Evolutionary conservation across 495 filamentous ascomycete species (phyloP), one percentile per base, ranked within the genome.

Genomic region (Sordaria brevicollis): DNA sequence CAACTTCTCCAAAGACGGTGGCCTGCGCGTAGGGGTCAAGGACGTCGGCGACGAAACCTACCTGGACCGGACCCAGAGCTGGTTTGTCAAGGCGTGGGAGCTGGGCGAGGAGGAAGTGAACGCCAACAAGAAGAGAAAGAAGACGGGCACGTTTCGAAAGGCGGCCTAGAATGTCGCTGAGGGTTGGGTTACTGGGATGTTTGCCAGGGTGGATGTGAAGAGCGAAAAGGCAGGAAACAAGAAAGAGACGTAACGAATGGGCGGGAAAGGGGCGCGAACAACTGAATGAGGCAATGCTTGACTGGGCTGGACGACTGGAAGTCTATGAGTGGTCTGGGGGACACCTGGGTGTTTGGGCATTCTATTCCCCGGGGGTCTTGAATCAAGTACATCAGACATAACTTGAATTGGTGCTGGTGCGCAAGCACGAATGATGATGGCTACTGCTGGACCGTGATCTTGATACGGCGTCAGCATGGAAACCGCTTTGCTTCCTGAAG

Each of bases 71-170:
- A 95, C 91, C 29, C 93, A 97, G 83, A 91, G 88, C 81, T 91
- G 89, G 74, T 82, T 93, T 54, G 90, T 92, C 68, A 93, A 92
- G 74, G 90, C 91, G 21, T 94, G 91, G 91, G 92, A 93, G 75
- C 81, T 91, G 71, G 86, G 80, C 39, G 79, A 75, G 11, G 71
- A 75, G 35, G 49, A 62, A 25, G 82, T 67, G 81, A 82, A 69
- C 82, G 85, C 80, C 15, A 75, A 73, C 15, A 70, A 76, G 29
- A 79, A 80, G 74, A 70, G 72, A 39, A 81, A 79, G 67, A 75
- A 71, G 71, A 21, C 21, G 25, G 66, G 35, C 17, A 36, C 6
- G 11, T 31, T 68, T 19, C 11, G 25, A 36, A 31, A 43, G 35
- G 25, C 66, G 31, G 25, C 66, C 17, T 62, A 62, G 49, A 31